Percentiles rank a stretch among this genome's conserved stretches.
These are phyloP conservation scores for Drechslerella coelobrocha DNA, from an alignment of 2,329 filamentous ascomycete species.

Conservation along the genomic window DNA sequence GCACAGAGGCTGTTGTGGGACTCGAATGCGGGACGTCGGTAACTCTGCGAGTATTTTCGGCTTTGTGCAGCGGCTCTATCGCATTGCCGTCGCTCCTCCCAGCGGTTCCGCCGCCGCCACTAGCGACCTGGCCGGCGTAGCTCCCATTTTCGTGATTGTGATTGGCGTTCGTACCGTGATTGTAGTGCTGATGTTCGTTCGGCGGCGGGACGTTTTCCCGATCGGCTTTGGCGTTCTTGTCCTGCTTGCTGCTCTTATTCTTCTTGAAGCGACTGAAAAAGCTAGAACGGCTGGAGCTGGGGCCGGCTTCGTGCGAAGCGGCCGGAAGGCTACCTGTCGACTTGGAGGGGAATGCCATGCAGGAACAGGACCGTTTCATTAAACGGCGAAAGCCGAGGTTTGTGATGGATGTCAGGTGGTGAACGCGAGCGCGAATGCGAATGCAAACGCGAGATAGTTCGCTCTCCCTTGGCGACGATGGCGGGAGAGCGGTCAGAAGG, in stretches of 20 bases:
- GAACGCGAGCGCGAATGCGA: background rate
- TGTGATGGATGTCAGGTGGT: conserved; percentile 1
- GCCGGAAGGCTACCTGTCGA: conserved; percentile 50
- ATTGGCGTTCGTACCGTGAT: no score
- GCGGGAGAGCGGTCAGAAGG: background rate
- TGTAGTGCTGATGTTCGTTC: no score
- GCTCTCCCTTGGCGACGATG: conserved; percentile 21
- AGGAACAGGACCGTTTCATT: conserved; percentile 46
- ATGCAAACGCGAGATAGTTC: background rate
- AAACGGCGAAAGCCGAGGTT: conserved; percentile 10
- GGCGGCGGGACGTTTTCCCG: conserved; percentile 24
- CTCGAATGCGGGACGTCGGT: conserved; percentile 24
- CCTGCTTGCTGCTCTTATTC: conserved; percentile 35
- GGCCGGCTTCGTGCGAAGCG: conserved; percentile 44
- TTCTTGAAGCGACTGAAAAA: conserved; percentile 49
- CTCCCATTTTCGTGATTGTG: conserved; percentile 13
- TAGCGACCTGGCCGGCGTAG: no score
- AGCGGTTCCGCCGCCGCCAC: background rate
- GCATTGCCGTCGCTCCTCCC: conserved; percentile 15
- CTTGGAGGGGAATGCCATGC: conserved; percentile 49
- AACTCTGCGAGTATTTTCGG: conserved; percentile 39
- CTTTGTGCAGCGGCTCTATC: conserved; percentile 30
- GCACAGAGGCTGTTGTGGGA: conserved; percentile 38
- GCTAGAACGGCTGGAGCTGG: conserved; percentile 38
- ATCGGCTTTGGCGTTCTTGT: conserved; percentile 27